Conservation (phyloP, 805 yeast genomes). For the Maudiozyma barnettii region DNA sequence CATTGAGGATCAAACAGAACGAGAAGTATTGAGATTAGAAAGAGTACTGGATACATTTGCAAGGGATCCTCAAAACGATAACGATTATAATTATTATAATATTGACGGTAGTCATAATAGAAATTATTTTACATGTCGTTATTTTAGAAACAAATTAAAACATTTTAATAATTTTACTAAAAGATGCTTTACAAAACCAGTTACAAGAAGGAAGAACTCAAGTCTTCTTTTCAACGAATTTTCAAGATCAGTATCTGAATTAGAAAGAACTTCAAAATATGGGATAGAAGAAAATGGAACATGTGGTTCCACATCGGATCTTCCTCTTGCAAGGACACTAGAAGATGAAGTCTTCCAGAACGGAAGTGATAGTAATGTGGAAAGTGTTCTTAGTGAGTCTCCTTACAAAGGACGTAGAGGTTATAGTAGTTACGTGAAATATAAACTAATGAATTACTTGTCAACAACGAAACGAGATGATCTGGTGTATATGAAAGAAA, state of each 20-base stretch:
- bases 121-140: neutral
- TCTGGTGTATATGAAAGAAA: neutral
- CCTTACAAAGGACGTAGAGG: neutral
- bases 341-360: neutral
- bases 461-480: neutral
- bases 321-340: neutral
- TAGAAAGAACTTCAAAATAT: neutral
- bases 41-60: constrained; percentile 3
- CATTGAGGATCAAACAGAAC: constrained; percentile 4
- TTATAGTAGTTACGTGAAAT: neutral
- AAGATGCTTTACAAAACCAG: neutral
- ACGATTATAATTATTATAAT: neutral
- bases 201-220: too few relatives aligned
- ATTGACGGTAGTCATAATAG: neutral
- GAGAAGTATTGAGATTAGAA: constrained; percentile 4
- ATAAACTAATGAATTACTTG: neutral
- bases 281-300: neutral
- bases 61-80: neutral
- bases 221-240: neutral
- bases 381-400: neutral
- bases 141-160: neutral
- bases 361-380: neutral
- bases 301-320: neutral
- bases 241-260: neutral
- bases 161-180: neutral